Evolutionary conservation across 1,284 basidiomycete species (phyloP).

Genomic region (Farysia itapuensis): DNA sequence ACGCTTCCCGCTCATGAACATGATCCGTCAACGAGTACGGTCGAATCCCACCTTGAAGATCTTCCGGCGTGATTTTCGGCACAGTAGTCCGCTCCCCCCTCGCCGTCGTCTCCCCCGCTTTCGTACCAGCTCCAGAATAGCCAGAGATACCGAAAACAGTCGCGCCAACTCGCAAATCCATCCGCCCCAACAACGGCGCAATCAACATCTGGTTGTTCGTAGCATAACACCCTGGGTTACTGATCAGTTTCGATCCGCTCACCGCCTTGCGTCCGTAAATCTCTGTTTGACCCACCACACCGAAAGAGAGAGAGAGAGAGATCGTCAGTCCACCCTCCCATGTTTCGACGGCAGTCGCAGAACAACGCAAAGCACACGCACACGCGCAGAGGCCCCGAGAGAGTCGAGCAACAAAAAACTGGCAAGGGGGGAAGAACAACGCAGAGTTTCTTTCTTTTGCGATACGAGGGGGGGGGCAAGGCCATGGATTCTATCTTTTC

Average conservation of each 20-base stretch:
- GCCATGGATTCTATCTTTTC: neutral
- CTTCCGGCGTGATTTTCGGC: conserved; percentile 78
- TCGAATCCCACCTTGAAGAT: conserved; percentile 73
- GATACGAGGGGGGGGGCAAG: neutral
- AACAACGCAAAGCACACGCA: neutral
- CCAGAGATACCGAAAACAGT: conserved; percentile 92
- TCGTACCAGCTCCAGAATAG: conserved; percentile 91
- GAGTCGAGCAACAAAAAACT: neutral
- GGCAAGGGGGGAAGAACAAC: too few relatives aligned
- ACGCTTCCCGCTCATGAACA: conserved; percentile 95
- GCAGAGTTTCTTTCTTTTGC: too few relatives aligned
- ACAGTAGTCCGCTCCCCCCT: conserved; percentile 63
- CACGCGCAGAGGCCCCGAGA: neutral
- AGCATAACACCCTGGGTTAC: conserved; percentile 96
- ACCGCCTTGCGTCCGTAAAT: conserved; percentile 78
- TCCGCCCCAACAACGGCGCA: conserved; percentile 78
- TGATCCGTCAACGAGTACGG: conserved; percentile 93
- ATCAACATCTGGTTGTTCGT: conserved; percentile 89
- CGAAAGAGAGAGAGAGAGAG: conserved; percentile 1
- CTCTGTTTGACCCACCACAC: conserved; percentile 66
- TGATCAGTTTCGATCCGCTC: conserved; percentile 76
- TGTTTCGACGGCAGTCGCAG: too few relatives aligned
- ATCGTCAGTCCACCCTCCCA: too few relatives aligned
- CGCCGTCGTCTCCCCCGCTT: conserved; percentile 61
- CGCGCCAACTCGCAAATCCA: conserved; percentile 13